Conservation (phyloP, 2,329 filamentous ascomycete species). For the Hawksworthiomyces lignivorus region DNA sequence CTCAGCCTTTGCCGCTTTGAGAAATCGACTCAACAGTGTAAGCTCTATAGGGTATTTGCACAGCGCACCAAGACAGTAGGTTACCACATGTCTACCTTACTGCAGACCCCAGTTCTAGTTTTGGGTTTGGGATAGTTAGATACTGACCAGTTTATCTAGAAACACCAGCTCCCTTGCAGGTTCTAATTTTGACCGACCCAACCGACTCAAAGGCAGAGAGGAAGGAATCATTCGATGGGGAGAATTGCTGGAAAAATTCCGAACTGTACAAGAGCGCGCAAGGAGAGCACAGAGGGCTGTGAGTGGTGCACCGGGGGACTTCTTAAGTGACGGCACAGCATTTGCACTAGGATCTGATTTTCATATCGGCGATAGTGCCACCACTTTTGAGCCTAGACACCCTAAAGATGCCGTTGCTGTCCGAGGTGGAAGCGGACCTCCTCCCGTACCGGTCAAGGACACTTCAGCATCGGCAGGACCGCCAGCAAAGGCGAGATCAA, state of each 20-base stretch:
- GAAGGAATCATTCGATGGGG: slow-evolving; percentile 84
- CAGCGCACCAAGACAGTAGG: slow-evolving; percentile 69
- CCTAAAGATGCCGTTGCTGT: slow-evolving; percentile 37
- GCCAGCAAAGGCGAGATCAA: slow-evolving; percentile 51
- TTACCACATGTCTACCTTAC: slow-evolving; percentile 23
- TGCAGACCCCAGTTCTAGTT: slow-evolving; percentile 6
- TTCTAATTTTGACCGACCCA: slow-evolving; percentile 62
- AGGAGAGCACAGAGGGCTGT: slow-evolving; percentile 60
- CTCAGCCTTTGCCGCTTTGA: slow-evolving; percentile 90
- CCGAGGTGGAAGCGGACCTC: slow-evolving; percentile 9
- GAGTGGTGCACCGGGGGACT: slow-evolving; percentile 33
- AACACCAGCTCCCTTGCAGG: slow-evolving; percentile 38
- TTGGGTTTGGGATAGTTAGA: too few species aligned
- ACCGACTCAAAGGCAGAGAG: slow-evolving; percentile 72
- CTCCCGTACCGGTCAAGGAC: slow-evolving; percentile 33
- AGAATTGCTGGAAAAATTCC: slow-evolving; percentile 92
- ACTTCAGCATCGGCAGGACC: slow-evolving; percentile 33
- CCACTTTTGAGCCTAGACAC: slow-evolving; percentile 29
- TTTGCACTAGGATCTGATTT: slow-evolving; percentile 29
- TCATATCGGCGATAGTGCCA: slow-evolving; percentile 33
- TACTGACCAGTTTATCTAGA: slow-evolving; percentile 23
- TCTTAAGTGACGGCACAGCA: slow-evolving; percentile 36
- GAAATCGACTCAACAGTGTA: slow-evolving; percentile 93
- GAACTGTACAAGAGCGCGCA: slow-evolving; percentile 78
- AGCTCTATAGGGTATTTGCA: slow-evolving; percentile 95